Conservation (phyloP, 2,329 filamentous ascomycete genomes). For the Grosmannia penicillata region DNA sequence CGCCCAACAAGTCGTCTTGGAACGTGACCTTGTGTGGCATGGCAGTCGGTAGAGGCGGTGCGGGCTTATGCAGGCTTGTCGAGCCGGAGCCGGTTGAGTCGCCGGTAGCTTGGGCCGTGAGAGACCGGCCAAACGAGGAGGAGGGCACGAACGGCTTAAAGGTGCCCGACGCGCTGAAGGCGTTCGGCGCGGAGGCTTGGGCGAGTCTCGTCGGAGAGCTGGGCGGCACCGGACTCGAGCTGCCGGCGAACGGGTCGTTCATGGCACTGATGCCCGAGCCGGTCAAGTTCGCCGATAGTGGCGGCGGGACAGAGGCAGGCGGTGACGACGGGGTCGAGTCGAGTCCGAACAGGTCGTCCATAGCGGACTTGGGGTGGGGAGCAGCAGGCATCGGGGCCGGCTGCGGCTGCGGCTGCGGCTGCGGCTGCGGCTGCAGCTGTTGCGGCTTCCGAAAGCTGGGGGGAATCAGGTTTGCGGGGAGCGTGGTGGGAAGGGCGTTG, state of each 20-base stretch:
- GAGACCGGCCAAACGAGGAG: conserved; percentile 76
- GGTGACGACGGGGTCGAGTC: conserved; percentile 47
- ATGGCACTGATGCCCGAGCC: conserved; percentile 37
- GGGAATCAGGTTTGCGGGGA: conserved; percentile 72
- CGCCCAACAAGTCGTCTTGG: conserved; percentile 76
- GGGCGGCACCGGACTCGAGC: conserved; percentile 28
- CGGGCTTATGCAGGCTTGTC: too few species aligned
- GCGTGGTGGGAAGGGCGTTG: conserved; percentile 51
- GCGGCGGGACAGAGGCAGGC: conserved; percentile 27
- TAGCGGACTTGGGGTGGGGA: conserved; percentile 45
- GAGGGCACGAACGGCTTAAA: conserved; percentile 91
- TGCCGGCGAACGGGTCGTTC: conserved; percentile 49
- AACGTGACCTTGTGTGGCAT: too few species aligned
- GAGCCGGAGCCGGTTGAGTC: conserved; percentile 32
- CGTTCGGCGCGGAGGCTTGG: conserved; percentile 28
- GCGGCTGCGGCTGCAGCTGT: conserved; percentile 23
- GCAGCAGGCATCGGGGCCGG: conserved; percentile 22
- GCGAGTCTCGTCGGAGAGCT: conserved; percentile 37
- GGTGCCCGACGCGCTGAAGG: too few species aligned
- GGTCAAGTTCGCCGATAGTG: conserved; percentile 5
- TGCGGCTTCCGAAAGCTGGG: conserved; percentile 59
- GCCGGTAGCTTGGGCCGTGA: conserved; percentile 66
- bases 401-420: conserved; percentile 23
- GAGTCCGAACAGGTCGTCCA: conserved; percentile 87
- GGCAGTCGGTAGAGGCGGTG: not conserved